A percentile compares a stretch with the other conserved stretches of the same genome.
These are phyloP conservation scores for Ceratocystis harringtonii DNA, from an alignment of 2,329 filamentous ascomycete genomes.

Conservation along the genomic window DNA sequence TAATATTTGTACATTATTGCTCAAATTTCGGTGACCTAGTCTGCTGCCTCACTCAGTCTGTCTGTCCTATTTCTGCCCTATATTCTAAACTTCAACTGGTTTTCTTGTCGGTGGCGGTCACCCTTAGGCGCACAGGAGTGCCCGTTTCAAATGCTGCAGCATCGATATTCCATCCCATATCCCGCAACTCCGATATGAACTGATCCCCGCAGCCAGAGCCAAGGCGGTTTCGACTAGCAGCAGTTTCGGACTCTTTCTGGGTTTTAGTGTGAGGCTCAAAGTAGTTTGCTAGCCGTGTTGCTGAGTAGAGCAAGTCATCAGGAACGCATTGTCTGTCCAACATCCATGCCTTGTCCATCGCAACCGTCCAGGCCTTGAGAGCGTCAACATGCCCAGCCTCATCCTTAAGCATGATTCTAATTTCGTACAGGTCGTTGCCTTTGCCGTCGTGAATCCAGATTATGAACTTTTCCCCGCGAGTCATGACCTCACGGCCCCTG, in stretches of 20 bases:
- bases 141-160: constrained; percentile 27
- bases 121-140: constrained; percentile 24
- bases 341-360: constrained; percentile 27
- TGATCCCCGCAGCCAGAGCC: constrained; percentile 15
- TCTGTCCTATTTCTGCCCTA: background rate
- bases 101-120: constrained; percentile 9
- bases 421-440: constrained; percentile 19
- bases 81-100: background rate
- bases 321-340: constrained; percentile 19
- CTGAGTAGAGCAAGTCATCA: background rate
- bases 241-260: background rate
- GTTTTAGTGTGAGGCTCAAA: background rate
- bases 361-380: constrained; percentile 27
- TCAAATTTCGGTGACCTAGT: too few species aligned
- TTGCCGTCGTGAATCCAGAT: constrained; percentile 10
- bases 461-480: constrained; percentile 14
- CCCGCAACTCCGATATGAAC: constrained; percentile 23
- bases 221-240: background rate
- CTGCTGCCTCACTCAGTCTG: background rate
- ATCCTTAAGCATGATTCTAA: constrained; percentile 27
- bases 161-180: constrained; percentile 26
- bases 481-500: constrained; percentile 23
- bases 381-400: constrained; percentile 22
- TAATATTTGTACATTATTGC: too few species aligned
- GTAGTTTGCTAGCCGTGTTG: background rate